Evolutionary conservation across 345 rosid species (phyloP).

Genomic region (Salix udensis): DNA sequence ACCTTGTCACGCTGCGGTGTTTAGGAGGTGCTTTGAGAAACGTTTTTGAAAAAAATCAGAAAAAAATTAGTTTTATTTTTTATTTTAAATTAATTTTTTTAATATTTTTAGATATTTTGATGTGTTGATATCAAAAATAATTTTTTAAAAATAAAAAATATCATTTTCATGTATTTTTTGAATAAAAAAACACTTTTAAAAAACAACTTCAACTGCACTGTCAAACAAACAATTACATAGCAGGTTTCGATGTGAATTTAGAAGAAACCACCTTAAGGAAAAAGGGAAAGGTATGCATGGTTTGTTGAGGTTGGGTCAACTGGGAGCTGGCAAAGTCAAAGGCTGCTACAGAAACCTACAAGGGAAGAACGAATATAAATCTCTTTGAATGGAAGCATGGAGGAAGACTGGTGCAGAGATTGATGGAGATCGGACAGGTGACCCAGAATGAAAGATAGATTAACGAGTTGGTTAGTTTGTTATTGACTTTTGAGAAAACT

Average conservation of each 20-base stretch:
- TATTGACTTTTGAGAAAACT: background rate
- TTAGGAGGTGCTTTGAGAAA: too few relatives aligned
- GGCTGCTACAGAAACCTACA: background rate
- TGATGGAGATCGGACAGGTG: constrained; percentile 1
- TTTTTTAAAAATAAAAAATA: too few relatives aligned
- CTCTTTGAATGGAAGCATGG: background rate
- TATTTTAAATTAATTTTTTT: too few relatives aligned
- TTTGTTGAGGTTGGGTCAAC: background rate
- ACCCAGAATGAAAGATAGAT: background rate
- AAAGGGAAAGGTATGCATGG: background rate
- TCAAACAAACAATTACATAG: too few relatives aligned
- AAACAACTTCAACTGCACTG: rapidly evolving
- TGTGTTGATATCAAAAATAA: too few relatives aligned
- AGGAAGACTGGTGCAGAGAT: background rate
- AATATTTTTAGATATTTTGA: too few relatives aligned
- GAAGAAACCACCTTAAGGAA: background rate
- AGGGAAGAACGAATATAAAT: background rate
- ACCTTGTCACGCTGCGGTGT: background rate
- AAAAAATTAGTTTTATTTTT: too few relatives aligned
- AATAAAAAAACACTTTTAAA: too few relatives aligned
- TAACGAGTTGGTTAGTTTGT: background rate
- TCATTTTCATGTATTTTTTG: too few relatives aligned
- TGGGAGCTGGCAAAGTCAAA: background rate
- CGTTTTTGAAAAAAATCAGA: too few relatives aligned
- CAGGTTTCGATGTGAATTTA: too few relatives aligned